Evolutionary conservation across 257 asterid species (phyloP), one percentile per base, ranked within the genome.

Genomic region (Ligustrum vulgare): DNA sequence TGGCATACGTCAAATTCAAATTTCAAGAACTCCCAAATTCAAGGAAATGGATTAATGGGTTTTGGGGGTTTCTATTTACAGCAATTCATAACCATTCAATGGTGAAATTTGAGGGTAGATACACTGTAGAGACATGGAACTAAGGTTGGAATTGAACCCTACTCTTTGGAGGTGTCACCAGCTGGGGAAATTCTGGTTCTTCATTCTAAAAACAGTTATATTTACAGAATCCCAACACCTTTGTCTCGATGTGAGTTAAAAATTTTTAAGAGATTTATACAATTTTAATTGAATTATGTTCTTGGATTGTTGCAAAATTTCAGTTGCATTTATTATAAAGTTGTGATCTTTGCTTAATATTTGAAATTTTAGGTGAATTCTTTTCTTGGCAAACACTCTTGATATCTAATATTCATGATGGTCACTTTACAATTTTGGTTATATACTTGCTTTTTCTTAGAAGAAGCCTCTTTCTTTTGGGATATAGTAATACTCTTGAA

Each of bases 121-220:
- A 95, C 77, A 80, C 74, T 28, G 98, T 95, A 37, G 99, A 93
- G 86, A 95, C 99, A 95, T 80, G 99, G 99, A 62, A 95, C 94
- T 75, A 95, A 95, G 83, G 86, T 82, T 56, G 99, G 98, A 32
- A 91, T 95, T 79, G 98, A 89, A 36, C 98, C 99, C 2, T 66
- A 87, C 80, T 78, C 95, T 1, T 92, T 89, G 31, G 91, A 86
- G 75, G 89, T 89, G 77, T 91, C 96, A 22, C 83, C 89, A 5
- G 82, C 82, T 54, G 98, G 97, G 43, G 97, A 94, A 71, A 64
- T 94, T 78, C 80, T 94, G 35, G 78, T 94, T 70, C 76, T 92
- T 77, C 98, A 94, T 76, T 91, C 96, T 39, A 90, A 84, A 13
- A 92, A 89, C 41, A 92, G 98, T 87, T 92, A 94, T 84, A 82